Base-by-base conservation (phyloP, 805 yeast species). In the Pichia cephalocereana region DNA sequence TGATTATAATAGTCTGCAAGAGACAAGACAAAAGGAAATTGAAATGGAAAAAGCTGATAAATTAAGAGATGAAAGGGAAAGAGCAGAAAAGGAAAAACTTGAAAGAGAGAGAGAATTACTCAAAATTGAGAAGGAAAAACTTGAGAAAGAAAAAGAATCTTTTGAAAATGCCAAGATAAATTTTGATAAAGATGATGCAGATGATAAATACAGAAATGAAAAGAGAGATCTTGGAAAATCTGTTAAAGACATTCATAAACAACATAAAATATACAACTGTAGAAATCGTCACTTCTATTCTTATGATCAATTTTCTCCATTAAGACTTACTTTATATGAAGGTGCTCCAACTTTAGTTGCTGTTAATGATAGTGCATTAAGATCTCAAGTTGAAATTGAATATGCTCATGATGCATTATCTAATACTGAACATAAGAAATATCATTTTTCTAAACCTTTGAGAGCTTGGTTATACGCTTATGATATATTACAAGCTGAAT, bases 271-370 rank as follows among this genome's bases (percentile, higher is more conserved):
- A 6, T 77, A 72, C 57, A 71, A 74, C 43, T 83, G 89, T 60
- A 69, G 83, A 52, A 81, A 82, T 61, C 67, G 71, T 45, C 90
- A 84, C 63, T 79, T 77, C 53, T 69, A 70, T 42, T 56, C 64
- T 0, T 59, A 70, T 45, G 64, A 70, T 1, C 79, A 78, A 50
- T 48, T 83, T 15, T 68, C 76, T 6, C 86, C 86, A 1, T 59
- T 84, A 49, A 58, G 69, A 14, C 56, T 70, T 36, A 70, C 85
- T 0, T 59, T 68, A 46, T 76, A 76, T 54, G 88, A 83, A 57
- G 81, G 82, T 12, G 76, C 77, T 15, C 70, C 75, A 27, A 76
- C 80, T 3, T 72, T 79, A 51, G 65, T 82, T 14, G 88, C 88
- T 11, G 34, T 46, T 17, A 37, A 39, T 28, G 37, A 40, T 4